Evolutionary conservation across 768 basidiomycete genomes (phyloP), one percentile per base, ranked within the genome.

Genomic region (Suillus sp.): DNA sequence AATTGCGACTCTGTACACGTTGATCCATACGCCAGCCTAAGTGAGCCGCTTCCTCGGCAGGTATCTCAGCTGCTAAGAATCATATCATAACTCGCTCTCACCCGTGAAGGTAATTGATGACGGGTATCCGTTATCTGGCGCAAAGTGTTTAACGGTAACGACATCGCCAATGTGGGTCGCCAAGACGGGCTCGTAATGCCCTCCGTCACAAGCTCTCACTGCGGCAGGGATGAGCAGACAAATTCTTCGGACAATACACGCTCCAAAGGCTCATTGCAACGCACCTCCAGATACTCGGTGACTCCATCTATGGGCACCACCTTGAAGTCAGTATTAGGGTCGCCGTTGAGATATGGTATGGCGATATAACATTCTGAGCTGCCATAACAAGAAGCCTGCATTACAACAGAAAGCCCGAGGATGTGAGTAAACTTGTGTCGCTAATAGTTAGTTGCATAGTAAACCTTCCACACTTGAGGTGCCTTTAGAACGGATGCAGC

Each of bases 171-270:
- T 14, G 16, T 38, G 59, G 0, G 63, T 64, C 9, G 65, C 64
- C 42, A 64, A 27, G 27, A 64, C 22, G 2, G 57, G 34, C 20
- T 66, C 59, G 18, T 66, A 66, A 35, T 40, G 25, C 20, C 54
- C 25, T 6, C 65, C 65, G 51, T 48, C 32, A 14, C 54, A 34
- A 66, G 43, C 20, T 64, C 60, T 63, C 63, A 61, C 59, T 66
- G 42, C 16, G 2, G 16, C n/a, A 18, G 34, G 2, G 30, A 34
- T 37, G 18, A 47, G 34, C 7, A 20, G 2, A 35, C 27, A 40
- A 9, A 18, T 5, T 18, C 54, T 34, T 62, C 37, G 18, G 54
- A 42, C 10, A 38, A 42, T 42, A 35, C 30, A 42, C 20, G 32
- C 13, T 37, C 30, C 7, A 14, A 38, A 16, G 27, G 6, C 54